Conservation (phyloP, 2,329 filamentous ascomycete genomes). For the Colletotrichum siamense region DNA sequence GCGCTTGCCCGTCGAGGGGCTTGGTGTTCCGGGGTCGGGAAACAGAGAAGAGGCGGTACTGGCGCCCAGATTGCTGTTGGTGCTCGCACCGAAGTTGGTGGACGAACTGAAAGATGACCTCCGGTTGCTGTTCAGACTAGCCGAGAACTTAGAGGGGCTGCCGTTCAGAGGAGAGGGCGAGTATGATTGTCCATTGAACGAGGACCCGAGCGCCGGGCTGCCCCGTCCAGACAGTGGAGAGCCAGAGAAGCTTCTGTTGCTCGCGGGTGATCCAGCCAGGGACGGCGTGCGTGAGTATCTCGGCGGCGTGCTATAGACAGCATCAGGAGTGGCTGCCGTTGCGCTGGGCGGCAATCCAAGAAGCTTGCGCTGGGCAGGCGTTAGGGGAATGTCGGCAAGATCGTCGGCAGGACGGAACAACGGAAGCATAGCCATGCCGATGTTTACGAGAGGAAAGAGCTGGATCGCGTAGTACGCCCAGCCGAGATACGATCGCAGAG, state of each 20-base stretch:
- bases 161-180: constrained; percentile 42
- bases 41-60: constrained; percentile 51
- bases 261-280: constrained; percentile 65
- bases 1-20: constrained; percentile 68
- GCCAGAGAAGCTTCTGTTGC: constrained; percentile 59
- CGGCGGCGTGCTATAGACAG: constrained; percentile 80
- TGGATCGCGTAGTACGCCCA: constrained; percentile 56
- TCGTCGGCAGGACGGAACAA: constrained; percentile 76
- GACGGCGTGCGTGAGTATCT: constrained; percentile 81
- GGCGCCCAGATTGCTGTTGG: constrained; percentile 39
- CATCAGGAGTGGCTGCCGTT: constrained; percentile 67
- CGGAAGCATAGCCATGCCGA: constrained; percentile 72
- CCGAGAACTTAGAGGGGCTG: constrained; percentile 69
- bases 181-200: constrained; percentile 51
- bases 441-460: constrained; percentile 71
- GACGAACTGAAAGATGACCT: constrained; percentile 65
- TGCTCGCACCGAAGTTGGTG: constrained; percentile 57
- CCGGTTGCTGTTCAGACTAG: constrained; percentile 53
- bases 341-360: constrained; percentile 78
- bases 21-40: constrained; percentile 71
- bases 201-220: constrained; percentile 47
- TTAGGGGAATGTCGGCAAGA: constrained; percentile 87
- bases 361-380: constrained; percentile 83
- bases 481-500: constrained; percentile 35
- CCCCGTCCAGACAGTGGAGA: constrained; percentile 65